A percentile compares a stretch with the other conserved stretches of the same genome.
These are phyloP conservation scores for Juglanconis juglandina DNA, from an alignment of 2,329 filamentous ascomycete species.

Conservation along the genomic window DNA sequence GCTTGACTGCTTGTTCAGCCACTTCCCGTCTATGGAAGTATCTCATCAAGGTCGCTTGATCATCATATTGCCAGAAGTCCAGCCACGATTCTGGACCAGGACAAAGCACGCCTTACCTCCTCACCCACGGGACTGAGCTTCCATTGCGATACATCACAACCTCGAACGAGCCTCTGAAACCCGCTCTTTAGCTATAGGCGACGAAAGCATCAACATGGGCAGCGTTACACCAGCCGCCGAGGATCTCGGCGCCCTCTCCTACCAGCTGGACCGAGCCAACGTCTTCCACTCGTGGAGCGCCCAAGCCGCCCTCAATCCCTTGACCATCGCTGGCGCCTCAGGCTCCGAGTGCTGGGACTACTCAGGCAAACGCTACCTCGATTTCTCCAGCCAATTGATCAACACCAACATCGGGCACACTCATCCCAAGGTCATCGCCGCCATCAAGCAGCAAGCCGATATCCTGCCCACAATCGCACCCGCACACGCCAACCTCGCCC, in stretches of 20 bases:
- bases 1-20: too few relatives aligned
- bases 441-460: constrained; percentile 16
- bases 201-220: constrained; percentile 6
- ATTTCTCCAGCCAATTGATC: constrained; percentile 17
- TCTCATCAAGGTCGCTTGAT: background rate
- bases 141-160: background rate
- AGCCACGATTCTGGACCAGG: background rate
- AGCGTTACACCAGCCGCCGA: constrained; percentile 11
- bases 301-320: constrained; percentile 12
- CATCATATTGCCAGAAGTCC: background rate
- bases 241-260: constrained; percentile 14
- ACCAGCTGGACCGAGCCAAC: constrained; percentile 14
- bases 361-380: constrained; percentile 17
- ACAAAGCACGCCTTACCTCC: background rate
- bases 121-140: too few relatives aligned
- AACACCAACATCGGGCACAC: constrained; percentile 18
- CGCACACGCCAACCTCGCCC: constrained; percentile 15
- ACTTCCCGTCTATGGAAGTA: background rate
- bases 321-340: constrained; percentile 13
- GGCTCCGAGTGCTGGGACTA: constrained; percentile 18
- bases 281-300: constrained; percentile 19
- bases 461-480: constrained; percentile 13
- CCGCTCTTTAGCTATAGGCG: background rate
- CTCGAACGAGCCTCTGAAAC: background rate
- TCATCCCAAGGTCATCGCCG: constrained; percentile 17